Base-by-base conservation (phyloP, 1,284 basidiomycete species). In the Paramarasmius palmivorus region DNA sequence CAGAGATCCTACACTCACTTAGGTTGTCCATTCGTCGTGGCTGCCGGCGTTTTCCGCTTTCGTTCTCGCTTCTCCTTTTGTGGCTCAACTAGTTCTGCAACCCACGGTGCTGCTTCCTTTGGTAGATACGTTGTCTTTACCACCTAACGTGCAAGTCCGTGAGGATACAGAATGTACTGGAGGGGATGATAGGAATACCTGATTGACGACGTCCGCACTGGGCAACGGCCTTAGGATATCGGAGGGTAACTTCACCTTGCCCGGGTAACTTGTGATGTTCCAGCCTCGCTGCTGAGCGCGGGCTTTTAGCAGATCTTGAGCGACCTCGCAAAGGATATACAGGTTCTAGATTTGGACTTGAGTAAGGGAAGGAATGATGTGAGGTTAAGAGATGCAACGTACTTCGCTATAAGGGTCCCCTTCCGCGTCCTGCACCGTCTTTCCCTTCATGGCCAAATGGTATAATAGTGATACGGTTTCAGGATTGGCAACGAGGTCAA, bases 251-350 rank as follows among this genome's bases (percentile, higher is more conserved):
- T 82, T 83, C 32, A 96, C 73, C 64, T 89, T 89, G 23, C 88
- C 91, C 0, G 92, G 92, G 67, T 91, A 93, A 20, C 83, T 87
- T 49, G 84, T 76, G 6, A 98, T 72, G 2, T 79, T 81, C 93
- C 95, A 98, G 3, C 79, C 79, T 47, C 88, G 80, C 2, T 73
- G 59, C 32, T 83, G 78, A 0, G 92, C 88, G 19, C 83, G 79
- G 1, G 75, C 73, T 63, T 88, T 90, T 68, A 98, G 90, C 34
- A 97, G 73, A 58, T 93, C 83, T 69, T 97, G 92, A 0, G 95
- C 87, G 4, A 99, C 75, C 64, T 99, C 97, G 58, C 88, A 87
- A 46, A 93, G 76, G n/a, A 86, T 81, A 66, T 97, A 98, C 26
- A 99, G 75, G 64, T 92, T 91, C 92, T 97, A 63, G 4, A 25